Evolutionary conservation across 306 rosid species (phyloP).

Genomic region (Medicago ruthenica): DNA sequence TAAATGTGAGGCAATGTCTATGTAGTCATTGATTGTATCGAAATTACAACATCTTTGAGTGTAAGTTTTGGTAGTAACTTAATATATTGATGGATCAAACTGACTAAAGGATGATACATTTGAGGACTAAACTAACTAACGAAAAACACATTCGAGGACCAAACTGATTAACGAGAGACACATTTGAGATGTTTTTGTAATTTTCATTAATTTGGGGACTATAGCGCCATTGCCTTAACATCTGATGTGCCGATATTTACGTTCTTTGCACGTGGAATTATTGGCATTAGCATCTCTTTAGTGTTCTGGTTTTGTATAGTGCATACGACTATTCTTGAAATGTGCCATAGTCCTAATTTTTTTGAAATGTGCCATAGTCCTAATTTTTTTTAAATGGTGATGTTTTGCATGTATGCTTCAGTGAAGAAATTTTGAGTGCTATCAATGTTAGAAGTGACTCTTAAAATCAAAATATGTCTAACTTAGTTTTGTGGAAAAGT

Average conservation of each 20-base stretch:
- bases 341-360: too few species aligned
- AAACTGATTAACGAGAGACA: not conserved
- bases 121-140: not conserved
- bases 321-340: not conserved
- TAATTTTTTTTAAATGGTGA: not conserved
- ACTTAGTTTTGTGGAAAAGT: slow-evolving; percentile 19
- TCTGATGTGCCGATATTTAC: not conserved
- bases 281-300: slow-evolving; percentile 22
- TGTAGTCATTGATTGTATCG: too few species aligned
- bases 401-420: slow-evolving; percentile 15
- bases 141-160: not conserved
- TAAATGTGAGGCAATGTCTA: too few species aligned
- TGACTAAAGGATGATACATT: not conserved
- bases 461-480: slow-evolving; percentile 1
- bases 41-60: not conserved
- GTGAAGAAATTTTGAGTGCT: slow-evolving; percentile 26
- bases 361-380: too few species aligned
- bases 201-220: not conserved
- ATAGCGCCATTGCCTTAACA: not conserved
- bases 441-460: slow-evolving; percentile 36
- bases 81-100: not conserved
- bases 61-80: not conserved
- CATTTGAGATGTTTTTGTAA: not conserved
- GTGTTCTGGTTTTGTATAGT: slow-evolving; percentile 6
- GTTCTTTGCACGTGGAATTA: not conserved